These are phyloP conservation scores for Quercus variabilis DNA, from an alignment of 306 rosid species.

Conservation along the genomic window DNA sequence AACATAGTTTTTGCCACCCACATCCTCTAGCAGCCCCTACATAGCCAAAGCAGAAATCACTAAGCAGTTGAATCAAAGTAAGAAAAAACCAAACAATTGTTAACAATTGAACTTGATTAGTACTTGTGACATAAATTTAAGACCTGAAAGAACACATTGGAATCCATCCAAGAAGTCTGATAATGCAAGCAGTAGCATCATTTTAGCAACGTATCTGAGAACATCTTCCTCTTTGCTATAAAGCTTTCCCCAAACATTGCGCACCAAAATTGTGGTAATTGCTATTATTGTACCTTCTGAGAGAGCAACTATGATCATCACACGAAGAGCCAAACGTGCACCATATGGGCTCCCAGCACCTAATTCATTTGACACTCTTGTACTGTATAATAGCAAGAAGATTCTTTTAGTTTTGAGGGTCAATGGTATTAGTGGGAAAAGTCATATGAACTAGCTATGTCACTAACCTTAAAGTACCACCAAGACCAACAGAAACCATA, in stretches of 20 bases:
- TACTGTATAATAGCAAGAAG: constrained; percentile 19
- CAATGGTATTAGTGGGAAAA: background rate
- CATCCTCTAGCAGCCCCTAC: constrained; percentile 75
- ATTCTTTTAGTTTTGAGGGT: too few species aligned
- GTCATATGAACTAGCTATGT: background rate
- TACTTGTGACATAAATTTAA: background rate
- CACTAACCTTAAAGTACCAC: constrained; percentile 51
- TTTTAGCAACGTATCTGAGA: constrained; percentile 42
- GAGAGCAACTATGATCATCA: constrained; percentile 37
- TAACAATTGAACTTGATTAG: background rate
- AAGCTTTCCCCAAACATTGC: constrained; percentile 49
- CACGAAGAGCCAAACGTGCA: constrained; percentile 47
- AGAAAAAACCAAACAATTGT: background rate
- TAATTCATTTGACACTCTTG: constrained; percentile 57
- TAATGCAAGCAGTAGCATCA: constrained; percentile 58
- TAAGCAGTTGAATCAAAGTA: background rate
- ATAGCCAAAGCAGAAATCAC: constrained; percentile 1
- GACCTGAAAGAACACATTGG: constrained; percentile 73
- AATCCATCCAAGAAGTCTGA: constrained; percentile 67
- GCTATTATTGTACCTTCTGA: constrained; percentile 35
- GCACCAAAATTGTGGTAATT: constrained; percentile 37
- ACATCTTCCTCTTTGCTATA: constrained; percentile 57
- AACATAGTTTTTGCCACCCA: constrained; percentile 71
- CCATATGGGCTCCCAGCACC: constrained; percentile 48
- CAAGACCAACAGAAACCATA: constrained; percentile 58